Evolutionary conservation across 75 land plant genomes (phyloP), one percentile per base, ranked within the genome.

Genomic region (Pseudotsuga menziesii): DNA sequence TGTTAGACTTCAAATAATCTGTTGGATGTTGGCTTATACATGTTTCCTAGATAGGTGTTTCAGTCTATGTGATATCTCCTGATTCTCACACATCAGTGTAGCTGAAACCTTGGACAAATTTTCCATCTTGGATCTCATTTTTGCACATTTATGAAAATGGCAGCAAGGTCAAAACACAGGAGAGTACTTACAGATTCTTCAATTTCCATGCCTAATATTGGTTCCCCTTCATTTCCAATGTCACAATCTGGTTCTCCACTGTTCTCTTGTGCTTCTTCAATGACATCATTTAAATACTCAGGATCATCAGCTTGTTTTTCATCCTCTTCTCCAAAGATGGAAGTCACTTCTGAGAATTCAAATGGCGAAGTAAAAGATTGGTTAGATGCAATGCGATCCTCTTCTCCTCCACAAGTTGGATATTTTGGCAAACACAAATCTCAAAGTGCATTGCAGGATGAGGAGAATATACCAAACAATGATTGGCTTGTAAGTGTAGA

Each of bases 361-460:
- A 7, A 62, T 35, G 39, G 35, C 3, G 75, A 77, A 66, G 78
- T 52, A 22, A 27, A 64, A 26, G 73, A 69, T 9, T 66, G 78
- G 73, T 27, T 77, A 26, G 73, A 66, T 22, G 57, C 57, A 7
- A 77, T 77, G 78, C 35, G 52, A 67, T 62, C 78, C 26, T 66
- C 78, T 66, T 66, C 78, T 67, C 78, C 73, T 36, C 78, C 56
- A 36, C 56, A n/a, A 67, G 72, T 39, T 41, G 14, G 52, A 8
- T 69, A 36, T 19, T 12, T 41, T 8, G 48, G 11, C 52, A 41
- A 23, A 19, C 52, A 69, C 20, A 69, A 69, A 41, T n/a, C 15
- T 61, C 11, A 9, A 9, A 48, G 12, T 48, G 13, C 15, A 61
- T 61, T 25, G 32, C 48, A 17, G 11, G 52, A n/a, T 69, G 72